phyloP scores from a whole-genome alignment of 495 filamentous ascomycete species.

The Cudoniella acicularis region DNA sequence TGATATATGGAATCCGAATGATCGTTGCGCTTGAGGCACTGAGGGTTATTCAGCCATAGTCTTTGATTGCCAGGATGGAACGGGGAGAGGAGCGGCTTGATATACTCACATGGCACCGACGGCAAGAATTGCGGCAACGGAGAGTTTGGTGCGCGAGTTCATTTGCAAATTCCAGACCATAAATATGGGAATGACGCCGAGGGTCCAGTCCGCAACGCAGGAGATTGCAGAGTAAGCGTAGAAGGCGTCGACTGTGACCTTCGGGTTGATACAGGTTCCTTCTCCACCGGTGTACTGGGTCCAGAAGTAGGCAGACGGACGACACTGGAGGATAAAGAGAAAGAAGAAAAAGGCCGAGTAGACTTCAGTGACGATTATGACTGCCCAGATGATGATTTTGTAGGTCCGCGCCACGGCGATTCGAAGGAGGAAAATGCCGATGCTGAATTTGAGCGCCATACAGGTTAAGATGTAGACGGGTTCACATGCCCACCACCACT shows the following conservation, averaged over 20 bases:
- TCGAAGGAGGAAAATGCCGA: conserved; percentile 42
- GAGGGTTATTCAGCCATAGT: conserved; percentile 7
- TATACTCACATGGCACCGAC: conserved; percentile 32
- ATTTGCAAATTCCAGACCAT: conserved; percentile 43
- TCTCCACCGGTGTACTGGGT: conserved; percentile 23
- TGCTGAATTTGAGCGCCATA: conserved; percentile 36
- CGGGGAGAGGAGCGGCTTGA: background rate
- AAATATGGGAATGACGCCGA: conserved; percentile 40
- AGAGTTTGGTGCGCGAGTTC: conserved; percentile 31
- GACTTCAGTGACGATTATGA: conserved; percentile 27
- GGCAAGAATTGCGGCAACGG: conserved; percentile 32
- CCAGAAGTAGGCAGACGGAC: conserved; percentile 38
- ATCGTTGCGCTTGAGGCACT: conserved; percentile 37
- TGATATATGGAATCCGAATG: conserved; percentile 37
- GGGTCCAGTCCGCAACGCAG: conserved; percentile 34
- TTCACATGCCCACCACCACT: conserved; percentile 35
- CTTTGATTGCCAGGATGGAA: background rate
- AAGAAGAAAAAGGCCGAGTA: conserved; percentile 37
- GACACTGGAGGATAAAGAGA: conserved; percentile 41
- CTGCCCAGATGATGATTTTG: conserved; percentile 31
- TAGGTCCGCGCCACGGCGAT: conserved; percentile 36
- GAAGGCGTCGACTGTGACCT: conserved; percentile 18
- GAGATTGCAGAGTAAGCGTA: conserved; percentile 28
- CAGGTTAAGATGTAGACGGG: conserved; percentile 34
- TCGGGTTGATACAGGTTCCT: conserved; percentile 25